These are phyloP conservation scores for Isoetes taiwanensis DNA, from an alignment of 75 land plant genomes.

Conservation along the genomic window DNA sequence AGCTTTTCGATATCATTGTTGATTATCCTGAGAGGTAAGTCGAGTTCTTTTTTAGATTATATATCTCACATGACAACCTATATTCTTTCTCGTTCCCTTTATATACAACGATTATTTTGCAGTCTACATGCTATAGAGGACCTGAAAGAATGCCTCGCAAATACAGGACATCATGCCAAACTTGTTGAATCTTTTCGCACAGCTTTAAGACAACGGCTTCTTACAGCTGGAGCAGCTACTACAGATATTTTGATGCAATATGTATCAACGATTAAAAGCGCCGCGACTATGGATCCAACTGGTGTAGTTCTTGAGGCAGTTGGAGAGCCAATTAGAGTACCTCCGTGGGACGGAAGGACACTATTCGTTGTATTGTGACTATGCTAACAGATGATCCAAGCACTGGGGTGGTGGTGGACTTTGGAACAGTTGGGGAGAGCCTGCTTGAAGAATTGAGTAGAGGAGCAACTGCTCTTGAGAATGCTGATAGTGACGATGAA, in stretches of 20 bases:
- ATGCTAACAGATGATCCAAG: conserved; percentile 89
- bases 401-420: conserved; percentile 39
- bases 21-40: conserved; percentile 92
- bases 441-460: conserved; percentile 93
- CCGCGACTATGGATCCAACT: conserved; percentile 80
- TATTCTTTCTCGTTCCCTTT: too few relatives aligned
- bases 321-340: conserved; percentile 90
- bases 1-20: conserved; percentile 95
- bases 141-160: conserved; percentile 74
- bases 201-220: conserved; percentile 65
- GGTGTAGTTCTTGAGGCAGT: conserved; percentile 94
- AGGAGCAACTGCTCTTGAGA: conserved; percentile 67
- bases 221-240: conserved; percentile 97
- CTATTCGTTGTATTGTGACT: conserved; percentile 90
- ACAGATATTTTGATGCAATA: conserved; percentile 91
- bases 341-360: conserved; percentile 87
- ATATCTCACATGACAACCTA: too few relatives aligned
- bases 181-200: conserved; percentile 89
- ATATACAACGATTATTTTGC: conserved; percentile 14
- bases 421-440: conserved; percentile 69
- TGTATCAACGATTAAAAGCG: conserved; percentile 90
- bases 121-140: conserved; percentile 89
- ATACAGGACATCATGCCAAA: conserved; percentile 90
- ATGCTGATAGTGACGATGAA: conserved; percentile 63
- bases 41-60: too few relatives aligned